Base-by-base conservation (phyloP, 1,284 basidiomycete species). In the Ganoderma lingzhi region DNA sequence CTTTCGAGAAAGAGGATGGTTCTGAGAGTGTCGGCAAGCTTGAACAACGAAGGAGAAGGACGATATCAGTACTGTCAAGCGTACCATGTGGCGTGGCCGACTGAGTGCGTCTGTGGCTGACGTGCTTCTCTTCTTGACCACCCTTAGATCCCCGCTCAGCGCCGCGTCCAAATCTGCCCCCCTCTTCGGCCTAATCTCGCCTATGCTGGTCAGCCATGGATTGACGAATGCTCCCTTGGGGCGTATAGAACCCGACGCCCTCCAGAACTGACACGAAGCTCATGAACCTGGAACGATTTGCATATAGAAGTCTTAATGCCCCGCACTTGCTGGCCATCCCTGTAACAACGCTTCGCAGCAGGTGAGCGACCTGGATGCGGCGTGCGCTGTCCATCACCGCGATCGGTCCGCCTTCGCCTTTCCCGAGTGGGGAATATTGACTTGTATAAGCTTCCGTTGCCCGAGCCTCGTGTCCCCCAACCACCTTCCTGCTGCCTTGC, bases 341-440 rank as follows among this genome's bases (percentile, higher is more conserved):
- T 56, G 32, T 59, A 59, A 35, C 35, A 19, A 39, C 56, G 8
- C 56, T 23, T 59, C 56, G 32, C 35, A 59, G 19, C 35, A 35
- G 56, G 14, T 58, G 56, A 35, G 56, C 56, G 2, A n/a, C 56
- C 30, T 23, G 39, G 39, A 41, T 23, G 23, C 39, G 14, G 23
- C 23, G n/a, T 61, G 39, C 30, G 23, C 39, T 28, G 23, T 61
- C 59, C 59, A 41, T 61, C 59, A 39, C 23, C 59, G 37, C 35
- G 59, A 61, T 61, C 37, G 39, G 39, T 59, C 56, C 56, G 39
- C 37, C 39, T 28, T 28, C 37, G 39, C 59, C 23, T 61, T 61
- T 39, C 59, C 59, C 39, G 59, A n/a, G 39, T 28, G 44, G 39
- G 59, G 39, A 59, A 28, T 51, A 51, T 23, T 51, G 23, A 10